Evolutionary conservation across 352 stramenopile genomes (phyloP).

Genomic region (Globisporangium abappressorium): DNA sequence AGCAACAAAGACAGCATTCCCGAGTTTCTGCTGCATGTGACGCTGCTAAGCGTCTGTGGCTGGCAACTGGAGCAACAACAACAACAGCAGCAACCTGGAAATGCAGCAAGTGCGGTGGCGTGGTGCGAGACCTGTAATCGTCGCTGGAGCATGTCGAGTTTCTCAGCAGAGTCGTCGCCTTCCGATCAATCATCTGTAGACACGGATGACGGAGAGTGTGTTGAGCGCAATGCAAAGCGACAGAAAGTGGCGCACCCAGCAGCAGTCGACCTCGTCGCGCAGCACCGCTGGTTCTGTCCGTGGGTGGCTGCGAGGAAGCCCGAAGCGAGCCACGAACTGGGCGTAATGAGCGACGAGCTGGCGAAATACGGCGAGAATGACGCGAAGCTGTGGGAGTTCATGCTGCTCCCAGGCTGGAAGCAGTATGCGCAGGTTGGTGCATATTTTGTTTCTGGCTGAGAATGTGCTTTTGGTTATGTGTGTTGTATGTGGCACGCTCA

Average conservation of each 20-base stretch:
- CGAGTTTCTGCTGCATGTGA: slow-evolving; percentile 24
- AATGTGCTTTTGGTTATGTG: no score
- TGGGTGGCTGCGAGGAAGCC: slow-evolving; percentile 28
- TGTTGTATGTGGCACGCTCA: no score
- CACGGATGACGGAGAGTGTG: neutral
- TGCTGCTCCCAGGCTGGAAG: slow-evolving; percentile 28
- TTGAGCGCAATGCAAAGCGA: slow-evolving; percentile 30
- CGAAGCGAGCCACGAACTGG: slow-evolving; percentile 8
- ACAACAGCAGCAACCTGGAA: slow-evolving; percentile 4
- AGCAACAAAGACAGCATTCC: slow-evolving; percentile 5
- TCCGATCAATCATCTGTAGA: neutral
- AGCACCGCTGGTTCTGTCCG: slow-evolving; percentile 65
- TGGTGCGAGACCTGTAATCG: slow-evolving; percentile 50
- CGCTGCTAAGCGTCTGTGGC: slow-evolving; percentile 34
- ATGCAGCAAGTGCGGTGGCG: slow-evolving; percentile 12
- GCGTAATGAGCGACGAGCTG: slow-evolving; percentile 9
- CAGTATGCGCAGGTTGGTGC: slow-evolving; percentile 23
- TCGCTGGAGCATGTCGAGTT: slow-evolving; percentile 22
- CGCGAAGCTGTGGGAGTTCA: slow-evolving; percentile 20
- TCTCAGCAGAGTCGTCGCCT: no score
- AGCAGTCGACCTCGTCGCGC: slow-evolving; percentile 20
- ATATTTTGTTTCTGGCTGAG: neutral
- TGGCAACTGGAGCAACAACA: slow-evolving; percentile 31
- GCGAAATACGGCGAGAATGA: slow-evolving; percentile 17
- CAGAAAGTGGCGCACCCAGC: slow-evolving; percentile 13